Percentiles rank a stretch among this genome's conserved stretches.
phyloP scores from a whole-genome alignment of 768 basidiomycete genomes.

The Peribolospora baueri region DNA sequence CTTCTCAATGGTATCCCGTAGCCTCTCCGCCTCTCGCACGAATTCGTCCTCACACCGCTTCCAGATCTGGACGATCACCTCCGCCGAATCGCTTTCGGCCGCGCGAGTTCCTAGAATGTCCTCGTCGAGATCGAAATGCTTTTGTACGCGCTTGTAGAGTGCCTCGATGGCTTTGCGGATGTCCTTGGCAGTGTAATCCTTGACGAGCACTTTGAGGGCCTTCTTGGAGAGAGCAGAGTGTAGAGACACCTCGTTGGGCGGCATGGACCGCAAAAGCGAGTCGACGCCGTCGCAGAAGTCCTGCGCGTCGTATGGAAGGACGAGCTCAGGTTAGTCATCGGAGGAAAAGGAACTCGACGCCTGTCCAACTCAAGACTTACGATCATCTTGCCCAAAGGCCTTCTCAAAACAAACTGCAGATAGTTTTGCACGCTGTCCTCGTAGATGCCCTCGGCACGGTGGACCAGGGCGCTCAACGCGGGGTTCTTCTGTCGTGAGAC shows the following conservation, averaged over 20 bases:
- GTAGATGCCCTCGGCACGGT: constrained; percentile 56
- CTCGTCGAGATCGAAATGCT: constrained; percentile 62
- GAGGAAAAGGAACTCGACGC: background rate
- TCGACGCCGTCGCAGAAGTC: constrained; percentile 89
- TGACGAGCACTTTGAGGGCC: constrained; percentile 56
- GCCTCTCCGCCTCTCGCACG: constrained; percentile 43
- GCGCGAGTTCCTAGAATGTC: constrained; percentile 22
- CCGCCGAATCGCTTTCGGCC: constrained; percentile 7
- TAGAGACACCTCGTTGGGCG: constrained; percentile 47
- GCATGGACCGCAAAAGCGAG: constrained; percentile 54
- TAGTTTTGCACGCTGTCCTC: constrained; percentile 72
- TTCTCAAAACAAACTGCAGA: constrained; percentile 57
- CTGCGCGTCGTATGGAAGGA: constrained; percentile 22
- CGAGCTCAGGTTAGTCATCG: background rate
- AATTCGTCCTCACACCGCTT: constrained; percentile 71
- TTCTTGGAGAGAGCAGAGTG: constrained; percentile 52
- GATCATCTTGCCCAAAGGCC: constrained; percentile 66
- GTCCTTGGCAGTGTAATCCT: constrained; percentile 69
- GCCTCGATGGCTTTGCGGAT: constrained; percentile 66
- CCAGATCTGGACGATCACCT: constrained; percentile 62
- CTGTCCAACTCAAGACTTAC: constrained; percentile 25
- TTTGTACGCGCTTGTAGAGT: constrained; percentile 74
- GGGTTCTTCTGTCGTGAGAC: constrained; percentile 42
- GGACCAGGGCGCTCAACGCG: constrained; percentile 38
- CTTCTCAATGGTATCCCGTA: constrained; percentile 40